phyloP scores from a whole-genome alignment of 345 rosid species.

The Arabidopsis arenosa region DNA sequence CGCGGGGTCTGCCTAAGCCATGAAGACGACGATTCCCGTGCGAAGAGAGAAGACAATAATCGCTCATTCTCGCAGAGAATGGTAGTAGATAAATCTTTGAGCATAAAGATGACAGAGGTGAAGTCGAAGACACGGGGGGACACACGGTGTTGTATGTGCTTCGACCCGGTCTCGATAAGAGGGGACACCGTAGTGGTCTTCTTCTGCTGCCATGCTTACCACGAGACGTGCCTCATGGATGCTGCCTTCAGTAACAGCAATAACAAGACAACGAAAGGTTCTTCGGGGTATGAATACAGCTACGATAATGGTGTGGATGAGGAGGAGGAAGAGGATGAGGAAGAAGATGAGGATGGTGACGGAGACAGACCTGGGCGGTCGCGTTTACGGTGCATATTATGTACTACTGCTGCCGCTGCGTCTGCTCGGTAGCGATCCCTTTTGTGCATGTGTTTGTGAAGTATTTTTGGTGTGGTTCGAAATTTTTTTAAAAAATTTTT shows the following conservation, averaged over 20 bases:
- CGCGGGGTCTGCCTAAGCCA: conserved; percentile 72
- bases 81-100: conserved; percentile 49
- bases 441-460: conserved; percentile 38
- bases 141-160: conserved; percentile 95
- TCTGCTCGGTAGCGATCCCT: conserved; percentile 37
- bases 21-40: conserved; percentile 70
- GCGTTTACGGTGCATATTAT: conserved; percentile 83
- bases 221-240: conserved; percentile 80
- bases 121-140: conserved; percentile 90
- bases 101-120: conserved; percentile 63
- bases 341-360: conserved; percentile 54
- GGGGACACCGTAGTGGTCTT: conserved; percentile 74
- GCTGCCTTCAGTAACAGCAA: conserved; percentile 60
- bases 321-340: conserved; percentile 40
- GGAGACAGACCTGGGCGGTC: conserved; percentile 53
- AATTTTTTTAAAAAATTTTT: not conserved
- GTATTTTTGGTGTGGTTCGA: conserved; percentile 40
- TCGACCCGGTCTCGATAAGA: conserved; percentile 83
- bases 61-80: conserved; percentile 50
- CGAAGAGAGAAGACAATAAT: conserved; percentile 60
- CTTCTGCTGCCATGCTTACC: conserved; percentile 98
- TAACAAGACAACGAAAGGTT: conserved; percentile 48
- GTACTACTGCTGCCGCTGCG: conserved; percentile 87
- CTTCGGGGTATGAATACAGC: conserved; percentile 50
- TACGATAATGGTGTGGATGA: conserved; percentile 42